Evolutionary conservation across 1,139 yeast genomes (phyloP), one percentile per base, ranked within the genome.

Genomic region (Blastobotrys buckinghamii): DNA sequence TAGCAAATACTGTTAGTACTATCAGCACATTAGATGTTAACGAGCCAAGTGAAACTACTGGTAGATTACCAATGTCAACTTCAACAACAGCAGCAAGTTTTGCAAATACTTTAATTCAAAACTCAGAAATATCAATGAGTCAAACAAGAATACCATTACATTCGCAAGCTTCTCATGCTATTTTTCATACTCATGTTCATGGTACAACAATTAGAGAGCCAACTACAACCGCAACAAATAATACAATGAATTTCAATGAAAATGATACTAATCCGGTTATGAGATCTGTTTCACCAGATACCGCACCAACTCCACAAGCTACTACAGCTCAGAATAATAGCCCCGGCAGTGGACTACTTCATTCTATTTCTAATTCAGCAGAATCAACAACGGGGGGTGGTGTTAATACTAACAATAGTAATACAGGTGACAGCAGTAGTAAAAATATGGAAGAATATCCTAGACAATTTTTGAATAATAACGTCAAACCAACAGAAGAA

Each of bases 401-500:
- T n/a, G n/a, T n/a, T n/a, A n/a, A n/a, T n/a, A n/a, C n/a, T n/a
- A n/a, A n/a, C n/a, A n/a, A n/a, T n/a, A n/a, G n/a, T n/a, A 3
- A 34, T 29, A 17, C 42, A 39, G 24, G 22, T 26, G 19, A 10
- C n/a, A n/a, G n/a, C 2, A 13, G n/a, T 26, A 26, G 24, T 22
- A 22, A 13, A 24, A 12, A 39, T n/a, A 20, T 39, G 4, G 16
- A 4, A 16, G 36, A 40, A 40, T 40, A 15, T 6, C 47, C 47
- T 20, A 42, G 45, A 15, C 36, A 7, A 22, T 47, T 44, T 30
- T 45, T 82, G 30, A 78, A 82, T 50, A 95, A 96, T 1, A 81
- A 83, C 22, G 77, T 89, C 16, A 77, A 88, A 10, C 96, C 97
- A 1, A 77, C 88, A 53, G 95, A 87, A 55, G 97, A 90, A 62